Conservation (phyloP, 305 asterid species). For the Solanum hybrid region DNA sequence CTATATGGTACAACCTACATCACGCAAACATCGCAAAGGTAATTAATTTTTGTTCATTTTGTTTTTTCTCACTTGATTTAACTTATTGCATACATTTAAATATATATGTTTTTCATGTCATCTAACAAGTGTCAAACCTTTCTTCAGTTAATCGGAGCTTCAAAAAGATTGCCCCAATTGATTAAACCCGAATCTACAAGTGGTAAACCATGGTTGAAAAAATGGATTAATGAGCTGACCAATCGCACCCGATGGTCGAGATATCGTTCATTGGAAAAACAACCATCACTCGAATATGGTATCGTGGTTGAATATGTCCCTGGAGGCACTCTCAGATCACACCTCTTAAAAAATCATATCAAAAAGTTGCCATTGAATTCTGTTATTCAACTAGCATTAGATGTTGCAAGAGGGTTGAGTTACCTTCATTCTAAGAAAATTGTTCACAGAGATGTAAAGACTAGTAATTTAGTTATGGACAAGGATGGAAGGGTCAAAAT, state of each 20-base stretch:
- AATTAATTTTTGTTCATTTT: neutral
- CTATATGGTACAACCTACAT: slow-evolving; percentile 52
- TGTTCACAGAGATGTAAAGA: slow-evolving; percentile 30
- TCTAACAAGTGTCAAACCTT: neutral
- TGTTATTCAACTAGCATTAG: slow-evolving; percentile 47
- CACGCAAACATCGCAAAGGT: slow-evolving; percentile 49
- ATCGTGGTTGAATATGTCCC: slow-evolving; percentile 36
- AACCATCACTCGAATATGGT: slow-evolving; percentile 16
- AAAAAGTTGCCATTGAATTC: slow-evolving; percentile 33
- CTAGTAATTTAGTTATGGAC: slow-evolving; percentile 4
- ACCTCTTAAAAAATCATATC: slow-evolving; percentile 23
- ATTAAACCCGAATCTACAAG: slow-evolving; percentile 22
- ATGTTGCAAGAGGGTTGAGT: slow-evolving; percentile 40
- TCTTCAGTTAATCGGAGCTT: slow-evolving; percentile 51
- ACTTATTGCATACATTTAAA: neutral
- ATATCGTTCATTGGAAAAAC: neutral
- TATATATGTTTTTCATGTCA: neutral
- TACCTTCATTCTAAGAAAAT: slow-evolving; percentile 25
- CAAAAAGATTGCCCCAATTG: slow-evolving; percentile 36
- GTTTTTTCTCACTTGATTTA: neutral
- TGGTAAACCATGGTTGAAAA: slow-evolving; percentile 32
- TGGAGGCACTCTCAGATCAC: slow-evolving; percentile 45
- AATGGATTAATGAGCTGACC: neutral
- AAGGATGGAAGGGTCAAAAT: slow-evolving; percentile 3
- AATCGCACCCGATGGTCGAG: neutral